Base-by-base conservation (phyloP, 257 asterid species). In the Scutellaria minor region DNA sequence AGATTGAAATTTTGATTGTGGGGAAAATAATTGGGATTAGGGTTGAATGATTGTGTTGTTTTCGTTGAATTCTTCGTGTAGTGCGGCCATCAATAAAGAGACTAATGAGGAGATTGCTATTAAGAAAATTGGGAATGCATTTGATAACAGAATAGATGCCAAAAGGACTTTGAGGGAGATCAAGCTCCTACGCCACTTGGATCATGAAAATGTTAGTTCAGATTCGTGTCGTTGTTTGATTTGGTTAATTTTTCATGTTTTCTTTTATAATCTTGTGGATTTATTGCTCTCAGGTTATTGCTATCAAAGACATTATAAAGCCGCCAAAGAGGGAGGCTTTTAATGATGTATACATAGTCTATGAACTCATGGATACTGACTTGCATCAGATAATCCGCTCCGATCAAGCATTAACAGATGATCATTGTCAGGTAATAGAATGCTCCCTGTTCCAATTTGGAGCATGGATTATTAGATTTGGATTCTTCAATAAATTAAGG, bases 331-430 rank as follows among this genome's bases (percentile, higher is more conserved):
- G 72, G 83, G 93, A 89, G 56, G 71, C 81, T 66, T 91, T 91
- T 76, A 85, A 86, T 61, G 97, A 91, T 79, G 97, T 89, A 39
- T 91, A 89, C 81, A 84, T 89, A 62, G 90, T 91, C 50, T 91
- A 83, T 77, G 97, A 89, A 65, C 69, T 91, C 81, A 82, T 91
- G 96, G 96, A 91, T 73, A 91, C 96, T 0, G 96, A 89, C 72
- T 85, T 91, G 83, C 96, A 91, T 77, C 97, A 91, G 83, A 89
- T 91, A n/a, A 91, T 89, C 72, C 91, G 95, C 42, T 89, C 97
- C 13, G 85, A 86, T 75, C 96, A 89, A 75, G 83, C 81, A 24
- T 74, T 91, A 60, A 91, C 86, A 0, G 88, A 89, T 69, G 97
- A 89, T 73, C 97, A 91, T 73, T 89, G 93, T 68, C 96, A 89